Base-by-base conservation (phyloP, 1,139 yeast genomes). In the Zhuliangozyma parablackwelliae region DNA sequence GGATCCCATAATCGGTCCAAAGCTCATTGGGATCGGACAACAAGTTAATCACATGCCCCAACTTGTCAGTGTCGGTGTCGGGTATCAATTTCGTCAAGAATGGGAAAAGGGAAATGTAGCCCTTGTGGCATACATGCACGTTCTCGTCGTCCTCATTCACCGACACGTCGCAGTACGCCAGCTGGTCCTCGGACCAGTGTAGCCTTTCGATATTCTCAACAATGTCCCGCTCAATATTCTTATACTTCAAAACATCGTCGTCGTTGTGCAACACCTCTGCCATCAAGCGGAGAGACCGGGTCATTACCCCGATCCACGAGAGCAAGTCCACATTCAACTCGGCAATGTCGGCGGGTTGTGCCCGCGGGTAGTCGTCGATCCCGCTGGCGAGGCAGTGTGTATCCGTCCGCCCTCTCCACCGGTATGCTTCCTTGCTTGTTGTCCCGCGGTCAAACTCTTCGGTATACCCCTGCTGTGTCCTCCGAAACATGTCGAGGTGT, bases 301-400 rank as follows among this genome's bases (percentile, higher is more conserved):
- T 78, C 95, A 92, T 88, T 13, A 86, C 81, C 8, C 96, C 97
- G 41, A 92, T 78, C 99, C 99, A 92, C 9, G 95, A 74, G 36
- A 90, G 65, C 40, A 92, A 68, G 56, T 92, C 99, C 23, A 94
- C 92, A 51, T 92, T 87, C 35, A 92, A 67, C 59, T 92, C 99
- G 0, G 95, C 95, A 29, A 82, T 71, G 57, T 88, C 96, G 1
- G 94, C 92, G 9, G 78, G 80, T 28, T 69, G 63, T 0, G 89
- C 84, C 44, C 99, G 75, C 26, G 99, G 99, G 54, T 90, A 92
- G 56, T 92, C 99, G 59, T 92, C 98, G 30, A 92, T 58, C 0
- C 99, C 99, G 61, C 95, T 84, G 2, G 98, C 94, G 39, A 92
- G 68, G 54, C 96, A 86, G 54, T 87, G 97, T 4, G 82, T 75